phyloP scores from a whole-genome alignment of 2,329 filamentous ascomycete genomes.

The Lachnellula arida region DNA sequence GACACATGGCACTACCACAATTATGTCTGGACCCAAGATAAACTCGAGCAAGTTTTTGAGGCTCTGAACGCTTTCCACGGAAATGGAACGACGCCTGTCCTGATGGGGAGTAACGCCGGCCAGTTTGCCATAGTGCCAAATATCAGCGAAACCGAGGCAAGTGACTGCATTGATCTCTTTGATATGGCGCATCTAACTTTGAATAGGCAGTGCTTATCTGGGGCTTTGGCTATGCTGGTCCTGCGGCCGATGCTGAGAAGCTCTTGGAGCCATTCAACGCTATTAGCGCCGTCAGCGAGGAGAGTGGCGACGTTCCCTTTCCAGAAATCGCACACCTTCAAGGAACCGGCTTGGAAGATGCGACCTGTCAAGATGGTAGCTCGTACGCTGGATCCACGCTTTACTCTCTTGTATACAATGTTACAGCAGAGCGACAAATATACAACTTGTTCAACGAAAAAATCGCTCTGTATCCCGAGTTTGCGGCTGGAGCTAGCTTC shows the following conservation, averaged over 20 bases:
- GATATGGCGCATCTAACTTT: background rate
- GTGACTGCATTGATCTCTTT: background rate
- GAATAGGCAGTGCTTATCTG: background rate
- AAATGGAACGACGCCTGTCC: background rate
- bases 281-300: background rate
- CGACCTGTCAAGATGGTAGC: background rate
- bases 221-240: background rate
- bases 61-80: background rate
- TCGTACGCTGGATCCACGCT: background rate
- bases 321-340: background rate
- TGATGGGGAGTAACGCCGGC: background rate
- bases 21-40: slow-evolving; percentile 24
- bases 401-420: background rate
- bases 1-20: slow-evolving; percentile 17
- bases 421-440: background rate
- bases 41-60: slow-evolving; percentile 13
- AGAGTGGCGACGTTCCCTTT: background rate
- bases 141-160: background rate
- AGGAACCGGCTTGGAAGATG: background rate
- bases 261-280: background rate
- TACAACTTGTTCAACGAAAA: background rate
- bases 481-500: background rate
- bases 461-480: background rate
- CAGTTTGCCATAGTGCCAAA: background rate
- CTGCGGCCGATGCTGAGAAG: background rate